Percentiles rank a stretch among this genome's conserved stretches.
phyloP scores from a whole-genome alignment of 257 asterid genomes.

The Rehmannia glutinosa region DNA sequence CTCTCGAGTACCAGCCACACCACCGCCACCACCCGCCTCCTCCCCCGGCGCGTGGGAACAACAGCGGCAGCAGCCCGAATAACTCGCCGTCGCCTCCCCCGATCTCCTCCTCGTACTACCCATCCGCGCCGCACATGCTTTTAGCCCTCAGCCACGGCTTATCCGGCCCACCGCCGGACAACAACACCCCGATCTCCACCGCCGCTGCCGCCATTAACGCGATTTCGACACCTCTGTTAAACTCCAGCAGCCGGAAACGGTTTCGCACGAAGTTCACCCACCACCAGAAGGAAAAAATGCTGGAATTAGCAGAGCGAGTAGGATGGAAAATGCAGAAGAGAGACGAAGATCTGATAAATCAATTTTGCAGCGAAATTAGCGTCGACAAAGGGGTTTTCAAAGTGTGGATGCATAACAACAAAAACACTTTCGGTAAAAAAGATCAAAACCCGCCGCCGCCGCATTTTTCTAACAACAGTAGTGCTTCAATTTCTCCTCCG shows the following conservation, averaged over 20 bases:
- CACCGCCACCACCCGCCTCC: slow-evolving; percentile 92
- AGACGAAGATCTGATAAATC: slow-evolving; percentile 53
- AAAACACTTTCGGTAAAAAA: slow-evolving; percentile 49
- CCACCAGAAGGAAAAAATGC: slow-evolving; percentile 67
- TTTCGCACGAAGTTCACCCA: slow-evolving; percentile 68
- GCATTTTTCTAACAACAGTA: slow-evolving; percentile 20
- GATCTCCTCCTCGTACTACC: slow-evolving; percentile 87
- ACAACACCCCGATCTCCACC: slow-evolving; percentile 21
- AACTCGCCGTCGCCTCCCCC: slow-evolving; percentile 93
- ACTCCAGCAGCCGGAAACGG: slow-evolving; percentile 51
- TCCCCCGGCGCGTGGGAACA: slow-evolving; percentile 22
- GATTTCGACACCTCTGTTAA: slow-evolving; percentile 2
- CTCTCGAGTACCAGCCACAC: slow-evolving; percentile 81
- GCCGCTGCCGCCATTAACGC: slow-evolving; percentile 16
- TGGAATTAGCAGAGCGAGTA: slow-evolving; percentile 55
- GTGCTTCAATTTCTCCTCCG: slow-evolving; percentile 23
- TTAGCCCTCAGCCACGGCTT: slow-evolving; percentile 67
- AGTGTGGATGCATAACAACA: slow-evolving; percentile 96
- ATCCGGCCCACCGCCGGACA: slow-evolving; percentile 37
- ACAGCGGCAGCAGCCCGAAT: slow-evolving; percentile 57
- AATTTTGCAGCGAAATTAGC: slow-evolving; percentile 52
- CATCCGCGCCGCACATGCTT: slow-evolving; percentile 90
- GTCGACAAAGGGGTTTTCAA: slow-evolving; percentile 72
- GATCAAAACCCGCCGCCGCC: slow-evolving; percentile 21
- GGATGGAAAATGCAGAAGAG: slow-evolving; percentile 86